A percentile compares a stretch with the other conserved stretches of the same genome.
Evolutionary conservation across 257 asterid genomes (phyloP).

Genomic region (Lycium ferocissimum): DNA sequence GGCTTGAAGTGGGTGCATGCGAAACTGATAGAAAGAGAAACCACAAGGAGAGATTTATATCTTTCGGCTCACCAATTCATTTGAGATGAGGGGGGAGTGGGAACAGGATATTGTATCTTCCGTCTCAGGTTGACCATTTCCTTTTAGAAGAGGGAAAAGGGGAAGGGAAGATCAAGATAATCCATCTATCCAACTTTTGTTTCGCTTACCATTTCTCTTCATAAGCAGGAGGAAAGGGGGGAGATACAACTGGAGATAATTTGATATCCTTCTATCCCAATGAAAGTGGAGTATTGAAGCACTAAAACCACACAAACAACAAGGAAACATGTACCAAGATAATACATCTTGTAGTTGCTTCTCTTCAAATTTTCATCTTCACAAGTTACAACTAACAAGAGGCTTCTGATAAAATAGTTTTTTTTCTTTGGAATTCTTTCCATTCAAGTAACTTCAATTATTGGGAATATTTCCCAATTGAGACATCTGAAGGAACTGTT

Average conservation of each 20-base stretch:
- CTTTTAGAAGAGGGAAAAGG: background rate
- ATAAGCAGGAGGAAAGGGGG: background rate
- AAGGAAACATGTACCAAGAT: background rate
- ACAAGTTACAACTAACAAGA: background rate
- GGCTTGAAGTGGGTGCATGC: background rate
- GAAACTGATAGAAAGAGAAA: background rate
- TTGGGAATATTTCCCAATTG: no score
- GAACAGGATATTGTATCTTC: background rate
- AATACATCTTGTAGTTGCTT: background rate
- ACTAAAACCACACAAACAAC: background rate
- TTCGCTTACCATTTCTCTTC: constrained; percentile 13
- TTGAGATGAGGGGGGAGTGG: background rate
- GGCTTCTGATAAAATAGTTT: background rate
- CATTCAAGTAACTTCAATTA: background rate
- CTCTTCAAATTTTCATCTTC: background rate
- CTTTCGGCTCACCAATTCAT: background rate
- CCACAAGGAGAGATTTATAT: background rate
- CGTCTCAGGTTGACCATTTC: background rate
- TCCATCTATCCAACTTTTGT: background rate
- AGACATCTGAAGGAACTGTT: no score
- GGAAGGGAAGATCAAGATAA: background rate
- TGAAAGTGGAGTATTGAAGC: background rate
- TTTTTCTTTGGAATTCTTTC: background rate
- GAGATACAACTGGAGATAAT: constrained; percentile 8
- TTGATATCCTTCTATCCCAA: constrained; percentile 10